Evolutionary conservation across 2,329 filamentous ascomycete genomes (phyloP).

Genomic region (Acephala macrosclerotiorum): DNA sequence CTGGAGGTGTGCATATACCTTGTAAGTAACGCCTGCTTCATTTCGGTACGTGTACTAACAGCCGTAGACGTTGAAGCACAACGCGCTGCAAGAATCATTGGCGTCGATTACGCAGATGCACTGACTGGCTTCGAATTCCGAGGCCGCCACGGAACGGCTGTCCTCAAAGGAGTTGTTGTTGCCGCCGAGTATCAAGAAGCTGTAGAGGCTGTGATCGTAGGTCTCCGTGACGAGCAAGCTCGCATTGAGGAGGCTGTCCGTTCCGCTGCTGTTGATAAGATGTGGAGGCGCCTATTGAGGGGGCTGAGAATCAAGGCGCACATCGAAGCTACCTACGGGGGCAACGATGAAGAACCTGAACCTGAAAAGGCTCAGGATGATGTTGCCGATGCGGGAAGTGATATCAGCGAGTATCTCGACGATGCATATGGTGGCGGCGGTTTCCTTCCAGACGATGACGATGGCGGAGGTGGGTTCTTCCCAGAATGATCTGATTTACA

Average conservation of each 20-base stretch:
- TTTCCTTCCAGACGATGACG: slow-evolving; percentile 49
- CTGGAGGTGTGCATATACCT: slow-evolving; percentile 78
- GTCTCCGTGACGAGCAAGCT: slow-evolving; percentile 70
- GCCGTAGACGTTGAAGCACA: slow-evolving; percentile 62
- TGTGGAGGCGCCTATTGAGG: slow-evolving; percentile 81
- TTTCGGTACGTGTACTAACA: slow-evolving; percentile 33
- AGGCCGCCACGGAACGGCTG: slow-evolving; percentile 84
- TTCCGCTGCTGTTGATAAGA: slow-evolving; percentile 65
- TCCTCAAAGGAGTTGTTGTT: slow-evolving; percentile 80
- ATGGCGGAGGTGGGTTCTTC: slow-evolving; percentile 52
- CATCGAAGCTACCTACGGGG: slow-evolving; percentile 47
- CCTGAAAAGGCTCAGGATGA: slow-evolving; percentile 41
- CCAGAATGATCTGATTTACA: slow-evolving; percentile 39
- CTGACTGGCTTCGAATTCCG: slow-evolving; percentile 90
- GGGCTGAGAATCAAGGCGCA: slow-evolving; percentile 62
- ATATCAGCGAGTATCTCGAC: slow-evolving; percentile 50
- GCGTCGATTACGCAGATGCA: slow-evolving; percentile 87
- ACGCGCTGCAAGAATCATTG: slow-evolving; percentile 76
- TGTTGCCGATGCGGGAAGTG: slow-evolving; percentile 44
- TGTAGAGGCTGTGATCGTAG: slow-evolving; percentile 71
- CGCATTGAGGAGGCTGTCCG: slow-evolving; percentile 70
- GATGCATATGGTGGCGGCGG: slow-evolving; percentile 48
- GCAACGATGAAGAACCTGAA: slow-evolving; percentile 52
- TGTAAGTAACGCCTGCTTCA: slow-evolving; percentile 46
- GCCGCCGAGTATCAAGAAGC: slow-evolving; percentile 76